phyloP scores from a whole-genome alignment of 192 early-diverging fungal genomes.

The Coemansia erecta region DNA sequence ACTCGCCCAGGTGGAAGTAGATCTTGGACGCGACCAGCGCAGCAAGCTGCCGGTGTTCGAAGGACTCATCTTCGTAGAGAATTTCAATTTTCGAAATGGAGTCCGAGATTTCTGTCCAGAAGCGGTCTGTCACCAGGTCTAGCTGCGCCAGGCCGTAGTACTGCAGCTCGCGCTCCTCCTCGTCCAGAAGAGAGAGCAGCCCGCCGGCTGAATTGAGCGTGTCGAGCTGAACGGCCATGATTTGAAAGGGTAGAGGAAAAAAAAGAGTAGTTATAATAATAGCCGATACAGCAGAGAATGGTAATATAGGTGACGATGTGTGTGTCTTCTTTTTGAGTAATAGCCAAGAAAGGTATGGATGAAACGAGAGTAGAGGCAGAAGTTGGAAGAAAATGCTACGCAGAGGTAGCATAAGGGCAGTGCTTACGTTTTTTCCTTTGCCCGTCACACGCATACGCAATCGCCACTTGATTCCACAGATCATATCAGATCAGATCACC shows the following conservation, averaged over 20 bases:
- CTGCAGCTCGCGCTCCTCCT: conserved; percentile 86
- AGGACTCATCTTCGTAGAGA: conserved; percentile 88
- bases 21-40: conserved; percentile 98
- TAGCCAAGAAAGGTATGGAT: too few species aligned
- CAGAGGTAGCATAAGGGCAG: too few species aligned
- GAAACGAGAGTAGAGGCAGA: too few species aligned
- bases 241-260: not conserved
- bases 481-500: too few species aligned
- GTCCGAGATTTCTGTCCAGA: conserved; percentile 99
- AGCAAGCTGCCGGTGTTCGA: conserved; percentile 83
- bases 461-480: too few species aligned
- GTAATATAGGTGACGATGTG: too few species aligned
- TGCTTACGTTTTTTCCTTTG: too few species aligned
- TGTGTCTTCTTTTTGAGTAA: too few species aligned
- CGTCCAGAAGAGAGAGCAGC: conserved; percentile 91
- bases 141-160: conserved; percentile 92
- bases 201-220: conserved; percentile 61
- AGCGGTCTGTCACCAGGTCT: conserved; percentile 83
- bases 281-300: not conserved
- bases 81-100: conserved; percentile 78
- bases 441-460: too few species aligned
- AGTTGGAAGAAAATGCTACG: too few species aligned
- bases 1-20: conserved; percentile 95
- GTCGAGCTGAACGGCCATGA: conserved; percentile 37
- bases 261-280: not conserved